Evolutionary conservation across 2,329 filamentous ascomycete genomes (phyloP).

Genomic region (Didymosphaeria variabile): DNA sequence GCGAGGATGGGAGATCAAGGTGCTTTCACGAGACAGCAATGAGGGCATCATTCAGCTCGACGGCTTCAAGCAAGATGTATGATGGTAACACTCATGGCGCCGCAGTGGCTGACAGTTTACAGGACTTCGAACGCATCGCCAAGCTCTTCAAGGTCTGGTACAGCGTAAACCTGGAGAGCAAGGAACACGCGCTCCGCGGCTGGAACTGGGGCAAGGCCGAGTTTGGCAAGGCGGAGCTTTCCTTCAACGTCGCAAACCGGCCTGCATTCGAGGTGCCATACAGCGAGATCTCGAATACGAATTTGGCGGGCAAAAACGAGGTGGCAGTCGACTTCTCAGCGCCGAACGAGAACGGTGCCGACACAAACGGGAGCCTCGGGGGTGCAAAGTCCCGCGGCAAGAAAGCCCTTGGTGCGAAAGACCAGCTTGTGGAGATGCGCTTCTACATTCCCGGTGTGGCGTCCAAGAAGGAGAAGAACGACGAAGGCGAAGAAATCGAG

Average conservation of each 20-base stretch:
- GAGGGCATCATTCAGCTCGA: conserved; percentile 92
- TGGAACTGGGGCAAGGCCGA: conserved; percentile 99
- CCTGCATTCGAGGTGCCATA: conserved; percentile 97
- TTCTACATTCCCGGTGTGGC: conserved; percentile 95
- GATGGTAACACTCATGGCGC: conserved; percentile 1
- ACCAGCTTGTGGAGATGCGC: conserved; percentile 97
- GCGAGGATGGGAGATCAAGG: conserved; percentile 92
- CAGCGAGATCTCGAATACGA: conserved; percentile 97
- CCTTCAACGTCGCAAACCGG: conserved; percentile 96
- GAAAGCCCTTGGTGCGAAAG: conserved; percentile 86
- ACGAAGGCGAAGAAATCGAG: conserved; percentile 71
- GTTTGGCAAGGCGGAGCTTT: conserved; percentile 91
- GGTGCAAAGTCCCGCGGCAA: conserved; percentile 80
- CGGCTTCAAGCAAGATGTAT: conserved; percentile 86
- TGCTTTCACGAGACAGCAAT: conserved; percentile 73
- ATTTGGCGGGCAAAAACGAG: conserved; percentile 96
- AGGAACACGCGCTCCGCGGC: conserved; percentile 91
- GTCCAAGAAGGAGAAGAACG: conserved; percentile 73
- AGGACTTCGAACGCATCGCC: conserved; percentile 87
- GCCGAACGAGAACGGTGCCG: conserved; percentile 75
- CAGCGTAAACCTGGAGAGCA: conserved; percentile 88
- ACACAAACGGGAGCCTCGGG: conserved; percentile 76
- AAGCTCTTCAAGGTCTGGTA: conserved; percentile 99
- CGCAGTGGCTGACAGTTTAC: conserved; percentile 22
- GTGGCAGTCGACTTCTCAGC: conserved; percentile 94